Evolutionary conservation across 148 eudicot species (phyloP).

Genomic region (Diospyros kaki): DNA sequence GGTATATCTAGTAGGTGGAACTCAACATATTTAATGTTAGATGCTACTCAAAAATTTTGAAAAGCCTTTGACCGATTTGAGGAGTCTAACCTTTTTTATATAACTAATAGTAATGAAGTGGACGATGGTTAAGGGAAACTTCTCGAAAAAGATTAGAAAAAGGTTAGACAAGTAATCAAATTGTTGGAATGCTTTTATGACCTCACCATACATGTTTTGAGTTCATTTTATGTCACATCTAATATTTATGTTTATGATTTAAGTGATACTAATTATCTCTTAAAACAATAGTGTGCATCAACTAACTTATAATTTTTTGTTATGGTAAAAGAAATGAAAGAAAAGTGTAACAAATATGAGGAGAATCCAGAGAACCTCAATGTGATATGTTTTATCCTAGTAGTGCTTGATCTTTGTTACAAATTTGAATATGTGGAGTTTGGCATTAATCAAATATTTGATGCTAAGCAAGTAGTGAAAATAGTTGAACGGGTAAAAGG

Average conservation of each 20-base stretch:
- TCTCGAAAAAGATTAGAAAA: too few relatives aligned
- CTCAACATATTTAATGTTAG: neutral
- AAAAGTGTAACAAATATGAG: neutral
- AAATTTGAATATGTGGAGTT: neutral
- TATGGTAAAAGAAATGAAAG: neutral
- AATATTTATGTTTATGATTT: neutral
- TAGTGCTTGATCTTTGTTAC: slow-evolving; percentile 6
- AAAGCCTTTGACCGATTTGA: neutral
- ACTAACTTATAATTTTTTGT: neutral
- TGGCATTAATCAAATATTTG: neutral
- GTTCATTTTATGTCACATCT: neutral
- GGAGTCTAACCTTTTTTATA: neutral
- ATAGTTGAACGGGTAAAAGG: neutral
- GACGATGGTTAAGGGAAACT: neutral
- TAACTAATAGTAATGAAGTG: neutral
- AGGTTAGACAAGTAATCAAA: neutral
- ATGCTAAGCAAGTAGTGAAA: neutral
- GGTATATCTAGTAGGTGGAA: neutral
- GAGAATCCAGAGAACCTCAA: neutral
- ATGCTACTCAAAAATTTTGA: neutral
- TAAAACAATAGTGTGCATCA: neutral
- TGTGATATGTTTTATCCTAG: neutral
- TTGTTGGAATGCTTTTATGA: neutral
- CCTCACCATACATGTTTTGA: neutral
- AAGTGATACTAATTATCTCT: too few relatives aligned